Conservation (phyloP, 1,284 basidiomycete genomes). For the Rhodofomes roseus region DNA sequence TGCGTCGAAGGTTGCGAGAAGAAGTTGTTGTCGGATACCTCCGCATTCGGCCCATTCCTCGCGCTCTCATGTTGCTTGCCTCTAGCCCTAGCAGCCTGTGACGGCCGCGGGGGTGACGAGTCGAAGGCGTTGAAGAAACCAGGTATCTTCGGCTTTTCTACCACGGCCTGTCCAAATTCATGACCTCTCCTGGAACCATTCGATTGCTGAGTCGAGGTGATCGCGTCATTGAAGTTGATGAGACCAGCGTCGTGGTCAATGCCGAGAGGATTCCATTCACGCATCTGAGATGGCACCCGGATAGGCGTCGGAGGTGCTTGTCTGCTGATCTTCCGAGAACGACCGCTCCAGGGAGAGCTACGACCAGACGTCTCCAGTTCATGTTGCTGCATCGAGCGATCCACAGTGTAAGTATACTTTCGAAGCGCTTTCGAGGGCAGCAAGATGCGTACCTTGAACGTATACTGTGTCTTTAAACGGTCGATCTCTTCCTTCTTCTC, state of each 20-base stretch:
- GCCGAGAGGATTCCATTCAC: constrained; percentile 28
- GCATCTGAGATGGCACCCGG: constrained; percentile 37
- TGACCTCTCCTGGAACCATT: constrained; percentile 11
- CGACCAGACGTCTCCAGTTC: constrained; percentile 59
- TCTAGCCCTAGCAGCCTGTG: constrained; percentile 14
- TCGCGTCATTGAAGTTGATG: constrained; percentile 27
- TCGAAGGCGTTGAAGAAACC: constrained; percentile 36
- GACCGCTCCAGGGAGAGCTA: constrained; percentile 42
- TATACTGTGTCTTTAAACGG: constrained; percentile 61
- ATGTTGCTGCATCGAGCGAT: constrained; percentile 53
- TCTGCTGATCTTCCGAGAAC: constrained; percentile 34
- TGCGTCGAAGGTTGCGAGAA: neutral
- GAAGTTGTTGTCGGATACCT: neutral
- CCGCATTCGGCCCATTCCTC: neutral
- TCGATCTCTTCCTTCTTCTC: constrained; percentile 67
- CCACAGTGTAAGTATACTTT: neutral
- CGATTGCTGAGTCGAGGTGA: constrained; percentile 14
- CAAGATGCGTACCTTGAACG: constrained; percentile 53
- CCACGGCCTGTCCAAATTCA: constrained; percentile 1
- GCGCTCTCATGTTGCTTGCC: constrained; percentile 21
- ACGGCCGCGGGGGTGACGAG: constrained; percentile 16
- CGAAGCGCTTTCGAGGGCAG: constrained; percentile 1
- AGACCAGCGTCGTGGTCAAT: constrained; percentile 21
- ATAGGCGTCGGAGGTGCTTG: constrained; percentile 38
- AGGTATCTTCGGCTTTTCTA: constrained; percentile 19